A percentile compares a stretch with the other conserved stretches of the same genome.
These are phyloP conservation scores for Ceratocystiopsis sp. DNA, from an alignment of 2,329 filamentous ascomycete species.

Conservation along the genomic window DNA sequence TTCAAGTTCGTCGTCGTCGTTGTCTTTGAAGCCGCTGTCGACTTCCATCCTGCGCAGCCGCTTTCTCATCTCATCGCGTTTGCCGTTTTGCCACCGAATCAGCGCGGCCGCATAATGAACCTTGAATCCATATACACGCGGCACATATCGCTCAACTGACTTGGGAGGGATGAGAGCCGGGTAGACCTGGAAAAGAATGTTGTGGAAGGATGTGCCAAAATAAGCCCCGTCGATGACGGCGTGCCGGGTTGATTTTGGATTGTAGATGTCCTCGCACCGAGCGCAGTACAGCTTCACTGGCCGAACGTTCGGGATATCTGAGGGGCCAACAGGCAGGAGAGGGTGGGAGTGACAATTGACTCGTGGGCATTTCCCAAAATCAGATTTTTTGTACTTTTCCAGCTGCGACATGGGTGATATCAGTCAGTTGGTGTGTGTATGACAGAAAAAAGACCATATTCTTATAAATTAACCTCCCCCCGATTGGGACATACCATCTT, in stretches of 20 bases:
- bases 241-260: conserved; percentile 93
- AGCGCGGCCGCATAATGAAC: conserved; percentile 81
- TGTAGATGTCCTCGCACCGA: conserved; percentile 96
- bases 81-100: conserved; percentile 74
- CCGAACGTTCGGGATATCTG: conserved; percentile 72
- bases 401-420: conserved; percentile 37
- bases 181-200: conserved; percentile 98
- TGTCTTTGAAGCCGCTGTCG: conserved; percentile 65
- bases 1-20: conserved; percentile 38
- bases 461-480: no score
- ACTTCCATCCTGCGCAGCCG: conserved; percentile 55
- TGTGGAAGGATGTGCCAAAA: conserved; percentile 96
- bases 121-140: conserved; percentile 82
- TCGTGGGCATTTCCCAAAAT: conserved; percentile 95
- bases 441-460: not conserved
- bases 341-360: conserved; percentile 90
- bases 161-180: conserved; percentile 78
- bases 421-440: not conserved
- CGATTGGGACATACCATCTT: conserved; percentile 67
- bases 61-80: conserved; percentile 67
- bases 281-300: conserved; percentile 95
- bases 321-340: conserved; percentile 84
- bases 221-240: conserved; percentile 93
- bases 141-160: conserved; percentile 70
- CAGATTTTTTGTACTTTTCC: conserved; percentile 95